phyloP scores from a whole-genome alignment of 2,329 filamentous ascomycete genomes.

The Zasmidium angulare region DNA sequence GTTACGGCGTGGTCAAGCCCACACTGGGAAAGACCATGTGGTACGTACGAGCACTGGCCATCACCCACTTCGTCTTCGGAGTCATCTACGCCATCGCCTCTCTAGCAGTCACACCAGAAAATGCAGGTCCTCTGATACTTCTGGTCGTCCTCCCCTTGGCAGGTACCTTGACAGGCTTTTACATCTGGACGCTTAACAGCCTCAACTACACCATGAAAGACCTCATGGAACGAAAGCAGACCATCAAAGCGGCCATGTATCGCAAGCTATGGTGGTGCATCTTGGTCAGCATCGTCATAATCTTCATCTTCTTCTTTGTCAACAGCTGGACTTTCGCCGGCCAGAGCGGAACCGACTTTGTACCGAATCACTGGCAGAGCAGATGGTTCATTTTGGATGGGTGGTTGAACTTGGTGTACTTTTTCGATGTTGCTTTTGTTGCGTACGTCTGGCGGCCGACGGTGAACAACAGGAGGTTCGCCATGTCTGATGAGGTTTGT shows the following conservation, averaged over 20 bases:
- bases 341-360: slow-evolving; percentile 79
- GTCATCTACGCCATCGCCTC: slow-evolving; percentile 90
- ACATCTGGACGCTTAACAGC: slow-evolving; percentile 97
- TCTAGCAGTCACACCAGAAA: slow-evolving; percentile 83
- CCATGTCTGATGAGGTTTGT: slow-evolving; percentile 91
- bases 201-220: slow-evolving; percentile 95
- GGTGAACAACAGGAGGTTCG: slow-evolving; percentile 93
- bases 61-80: slow-evolving; percentile 91
- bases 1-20: slow-evolving; percentile 95
- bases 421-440: slow-evolving; percentile 88
- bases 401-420: slow-evolving; percentile 95
- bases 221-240: slow-evolving; percentile 89
- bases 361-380: slow-evolving; percentile 95
- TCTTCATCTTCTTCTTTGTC: slow-evolving; percentile 98
- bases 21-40: slow-evolving; percentile 92
- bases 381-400: slow-evolving; percentile 97
- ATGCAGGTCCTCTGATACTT: slow-evolving; percentile 83
- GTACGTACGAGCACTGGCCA: slow-evolving; percentile 84
- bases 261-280: slow-evolving; percentile 99
- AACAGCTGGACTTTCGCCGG: slow-evolving; percentile 95
- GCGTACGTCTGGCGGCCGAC: slow-evolving; percentile 97
- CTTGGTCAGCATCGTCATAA: slow-evolving; percentile 84
- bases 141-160: slow-evolving; percentile 91
- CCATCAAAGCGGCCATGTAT: slow-evolving; percentile 93
- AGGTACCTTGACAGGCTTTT: slow-evolving; percentile 90